A percentile compares a stretch with the other conserved stretches of the same genome.
These are phyloP conservation scores for Tylopilus rubrobrunneus DNA, from an alignment of 768 basidiomycete genomes.

Conservation along the genomic window DNA sequence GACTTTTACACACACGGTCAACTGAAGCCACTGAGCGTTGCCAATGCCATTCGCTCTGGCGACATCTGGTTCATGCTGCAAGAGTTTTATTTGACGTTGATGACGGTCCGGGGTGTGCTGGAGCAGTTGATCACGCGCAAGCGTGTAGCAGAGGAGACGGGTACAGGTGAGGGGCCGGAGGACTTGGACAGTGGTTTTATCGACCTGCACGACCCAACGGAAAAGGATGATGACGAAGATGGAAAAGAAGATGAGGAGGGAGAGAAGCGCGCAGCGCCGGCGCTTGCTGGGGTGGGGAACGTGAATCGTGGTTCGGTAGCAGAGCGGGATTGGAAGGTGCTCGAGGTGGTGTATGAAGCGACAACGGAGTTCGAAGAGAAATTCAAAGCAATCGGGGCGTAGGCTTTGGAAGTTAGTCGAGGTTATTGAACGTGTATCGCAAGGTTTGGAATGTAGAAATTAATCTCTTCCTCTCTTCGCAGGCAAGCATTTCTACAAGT, in stretches of 20 bases:
- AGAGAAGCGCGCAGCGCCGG: conserved; percentile 1
- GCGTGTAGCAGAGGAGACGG: conserved; percentile 9
- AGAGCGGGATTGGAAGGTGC: conserved; percentile 53
- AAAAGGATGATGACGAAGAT: conserved; percentile 17
- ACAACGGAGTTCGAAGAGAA: conserved; percentile 53
- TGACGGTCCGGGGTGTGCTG: conserved; percentile 46
- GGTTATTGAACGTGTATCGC: background rate
- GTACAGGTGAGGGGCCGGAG: conserved; percentile 14
- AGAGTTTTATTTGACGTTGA: conserved; percentile 52
- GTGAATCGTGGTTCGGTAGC: conserved; percentile 36
- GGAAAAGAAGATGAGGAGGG: conserved; percentile 21
- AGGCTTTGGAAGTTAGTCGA: background rate
- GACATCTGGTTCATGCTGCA: conserved; percentile 65
- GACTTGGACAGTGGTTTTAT: conserved; percentile 34
- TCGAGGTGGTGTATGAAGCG: conserved; percentile 42
- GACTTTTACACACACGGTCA: conserved; percentile 73
- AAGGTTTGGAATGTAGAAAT: no score
- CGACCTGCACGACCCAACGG: conserved; percentile 27
- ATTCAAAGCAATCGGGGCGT: conserved; percentile 64
- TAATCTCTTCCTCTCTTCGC: no score
- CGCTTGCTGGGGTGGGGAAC: conserved; percentile 1
- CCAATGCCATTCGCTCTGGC: conserved; percentile 57
- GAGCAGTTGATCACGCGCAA: conserved; percentile 36
- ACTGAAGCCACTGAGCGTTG: conserved; percentile 39
- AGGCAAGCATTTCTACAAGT: no score